Percentiles rank a stretch among this genome's conserved stretches.
Conservation (phyloP, 2,329 filamentous ascomycete genomes). For the Aspergillus ruber region DNA sequence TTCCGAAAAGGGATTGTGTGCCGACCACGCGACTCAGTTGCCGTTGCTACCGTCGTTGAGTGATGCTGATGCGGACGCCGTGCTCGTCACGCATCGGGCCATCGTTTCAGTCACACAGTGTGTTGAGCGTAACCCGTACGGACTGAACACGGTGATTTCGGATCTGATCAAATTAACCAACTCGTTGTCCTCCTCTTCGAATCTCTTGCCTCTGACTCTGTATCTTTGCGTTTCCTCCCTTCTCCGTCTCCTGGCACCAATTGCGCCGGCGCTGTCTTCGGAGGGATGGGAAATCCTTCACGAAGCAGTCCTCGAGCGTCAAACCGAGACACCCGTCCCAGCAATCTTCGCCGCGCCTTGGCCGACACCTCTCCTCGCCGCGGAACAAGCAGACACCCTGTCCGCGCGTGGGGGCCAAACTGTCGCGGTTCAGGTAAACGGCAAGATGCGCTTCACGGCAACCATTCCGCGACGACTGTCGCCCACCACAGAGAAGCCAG, state of each 20-base stretch:
- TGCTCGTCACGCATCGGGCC: constrained; percentile 61
- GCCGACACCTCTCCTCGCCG: constrained; percentile 44
- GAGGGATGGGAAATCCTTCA: constrained; percentile 66
- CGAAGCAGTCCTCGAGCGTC: constrained; percentile 10
- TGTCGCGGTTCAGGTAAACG: constrained; percentile 69
- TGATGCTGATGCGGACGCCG: constrained; percentile 42
- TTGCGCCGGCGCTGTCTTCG: constrained; percentile 73
- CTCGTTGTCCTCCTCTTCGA: constrained; percentile 44
- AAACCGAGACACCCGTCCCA: constrained; percentile 11
- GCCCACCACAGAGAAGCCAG: constrained; percentile 22
- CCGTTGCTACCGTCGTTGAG: constrained; percentile 26
- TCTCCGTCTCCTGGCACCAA: constrained; percentile 67
- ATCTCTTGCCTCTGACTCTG: constrained; percentile 33
- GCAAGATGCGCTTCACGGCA: constrained; percentile 66
- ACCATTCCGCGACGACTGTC: constrained; percentile 52
- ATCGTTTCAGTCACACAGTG: constrained; percentile 62
- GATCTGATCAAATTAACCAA: constrained; percentile 80
- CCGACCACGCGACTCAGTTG: constrained; percentile 19
- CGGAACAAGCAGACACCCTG: constrained; percentile 35
- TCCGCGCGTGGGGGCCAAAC: constrained; percentile 46
- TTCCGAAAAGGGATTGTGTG: constrained; percentile 7
- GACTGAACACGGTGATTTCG: constrained; percentile 76
- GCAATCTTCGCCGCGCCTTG: constrained; percentile 49
- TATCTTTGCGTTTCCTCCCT: constrained; percentile 50
- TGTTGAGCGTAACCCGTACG: constrained; percentile 63